These are phyloP conservation scores for Dipteronia dyeriana DNA, from an alignment of 345 rosid genomes.

Conservation along the genomic window DNA sequence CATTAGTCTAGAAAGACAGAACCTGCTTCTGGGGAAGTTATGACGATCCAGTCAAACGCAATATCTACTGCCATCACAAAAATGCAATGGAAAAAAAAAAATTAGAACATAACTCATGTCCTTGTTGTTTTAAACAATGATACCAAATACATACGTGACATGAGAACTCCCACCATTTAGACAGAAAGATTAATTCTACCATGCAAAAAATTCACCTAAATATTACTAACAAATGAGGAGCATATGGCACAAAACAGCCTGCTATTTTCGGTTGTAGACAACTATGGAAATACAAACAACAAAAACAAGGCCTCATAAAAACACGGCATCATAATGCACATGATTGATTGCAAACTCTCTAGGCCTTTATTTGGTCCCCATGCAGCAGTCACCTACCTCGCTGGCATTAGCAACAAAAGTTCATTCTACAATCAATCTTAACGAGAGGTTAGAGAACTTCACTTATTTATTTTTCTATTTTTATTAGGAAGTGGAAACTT, in stretches of 20 bases:
- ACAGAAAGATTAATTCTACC: no score
- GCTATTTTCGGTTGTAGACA: background rate
- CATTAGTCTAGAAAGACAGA: no score
- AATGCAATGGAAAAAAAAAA: background rate
- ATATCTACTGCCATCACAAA: slow-evolving; percentile 44
- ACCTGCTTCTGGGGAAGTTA: slow-evolving; percentile 97
- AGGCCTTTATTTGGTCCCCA: background rate
- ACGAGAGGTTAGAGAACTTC: background rate
- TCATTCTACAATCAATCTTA: background rate
- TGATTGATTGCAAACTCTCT: background rate
- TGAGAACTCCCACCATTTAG: no score
- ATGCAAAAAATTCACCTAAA: no score
- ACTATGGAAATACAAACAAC: background rate
- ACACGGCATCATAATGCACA: background rate
- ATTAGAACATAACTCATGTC: no score
- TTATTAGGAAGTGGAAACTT: slow-evolving; percentile 24
- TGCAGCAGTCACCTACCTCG: background rate
- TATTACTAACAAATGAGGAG: background rate
- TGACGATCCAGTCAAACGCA: slow-evolving; percentile 85
- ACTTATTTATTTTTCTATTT: background rate
- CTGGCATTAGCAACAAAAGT: background rate
- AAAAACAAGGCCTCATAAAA: background rate
- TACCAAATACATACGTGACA: no score
- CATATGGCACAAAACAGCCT: background rate
- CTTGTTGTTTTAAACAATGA: no score